Conservation (phyloP, 2,329 filamentous ascomycete genomes). For the Paecilomyces niveus region DNA sequence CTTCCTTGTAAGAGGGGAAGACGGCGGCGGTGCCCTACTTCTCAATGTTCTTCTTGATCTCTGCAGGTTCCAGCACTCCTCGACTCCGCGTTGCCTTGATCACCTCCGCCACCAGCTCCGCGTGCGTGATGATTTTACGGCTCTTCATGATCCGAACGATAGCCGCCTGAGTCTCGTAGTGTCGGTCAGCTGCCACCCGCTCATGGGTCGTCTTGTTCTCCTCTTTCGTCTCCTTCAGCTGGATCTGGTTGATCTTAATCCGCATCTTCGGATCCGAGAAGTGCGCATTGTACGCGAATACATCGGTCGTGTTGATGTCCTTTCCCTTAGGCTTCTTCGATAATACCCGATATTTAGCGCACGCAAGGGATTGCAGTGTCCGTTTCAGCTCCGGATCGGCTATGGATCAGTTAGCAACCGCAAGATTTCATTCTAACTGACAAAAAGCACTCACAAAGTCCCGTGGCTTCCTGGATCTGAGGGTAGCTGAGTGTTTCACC, state of each 20-base stretch:
- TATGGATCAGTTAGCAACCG: slow-evolving; percentile 26
- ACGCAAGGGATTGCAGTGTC: slow-evolving; percentile 91
- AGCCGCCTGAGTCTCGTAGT: slow-evolving; percentile 94
- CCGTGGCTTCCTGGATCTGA: slow-evolving; percentile 67
- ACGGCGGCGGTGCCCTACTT: slow-evolving; percentile 46
- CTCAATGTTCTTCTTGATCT: slow-evolving; percentile 97
- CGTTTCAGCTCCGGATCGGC: slow-evolving; percentile 72
- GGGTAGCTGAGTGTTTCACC: slow-evolving; percentile 64
- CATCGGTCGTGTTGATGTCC: slow-evolving; percentile 71
- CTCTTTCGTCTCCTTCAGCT: slow-evolving; percentile 89
- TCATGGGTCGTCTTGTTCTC: slow-evolving; percentile 94
- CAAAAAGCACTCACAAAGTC: slow-evolving; percentile 50
- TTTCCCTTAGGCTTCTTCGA: slow-evolving; percentile 77
- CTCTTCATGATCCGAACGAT: slow-evolving; percentile 98
- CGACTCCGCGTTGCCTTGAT: slow-evolving; percentile 83
- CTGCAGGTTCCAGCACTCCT: slow-evolving; percentile 73
- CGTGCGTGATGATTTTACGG: slow-evolving; percentile 76
- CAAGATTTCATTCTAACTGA: background rate
- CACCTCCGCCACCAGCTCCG: slow-evolving; percentile 83
- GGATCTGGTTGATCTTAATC: slow-evolving; percentile 98
- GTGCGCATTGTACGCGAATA: slow-evolving; percentile 69
- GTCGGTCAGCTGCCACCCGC: slow-evolving; percentile 77
- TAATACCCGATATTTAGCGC: slow-evolving; percentile 78
- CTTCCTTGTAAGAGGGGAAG: background rate
- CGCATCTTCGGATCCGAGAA: slow-evolving; percentile 80